Evolutionary conservation across 495 filamentous ascomycete genomes (phyloP).

Genomic region (Platismatia glauca): DNA sequence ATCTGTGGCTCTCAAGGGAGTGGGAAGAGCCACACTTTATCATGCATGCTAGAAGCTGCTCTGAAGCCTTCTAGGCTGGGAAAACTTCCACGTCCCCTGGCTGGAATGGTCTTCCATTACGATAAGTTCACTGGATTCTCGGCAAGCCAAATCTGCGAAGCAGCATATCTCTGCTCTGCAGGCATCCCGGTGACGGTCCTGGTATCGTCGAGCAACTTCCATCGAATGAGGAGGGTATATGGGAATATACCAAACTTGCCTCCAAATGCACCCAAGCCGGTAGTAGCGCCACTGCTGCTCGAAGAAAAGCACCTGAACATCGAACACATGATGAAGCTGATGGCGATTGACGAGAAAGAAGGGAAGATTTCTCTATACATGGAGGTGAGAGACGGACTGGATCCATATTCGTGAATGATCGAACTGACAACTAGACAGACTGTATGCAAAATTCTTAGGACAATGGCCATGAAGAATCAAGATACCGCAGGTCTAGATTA

Average conservation of each 20-base stretch:
- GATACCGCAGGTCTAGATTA: slow-evolving; percentile 42
- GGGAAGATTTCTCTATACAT: slow-evolving; percentile 52
- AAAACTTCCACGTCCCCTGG: slow-evolving; percentile 41
- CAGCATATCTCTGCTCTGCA: slow-evolving; percentile 51
- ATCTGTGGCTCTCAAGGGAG: slow-evolving; percentile 71
- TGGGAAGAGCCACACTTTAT: slow-evolving; percentile 66
- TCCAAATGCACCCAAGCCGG: slow-evolving; percentile 21
- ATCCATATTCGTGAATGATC: neutral
- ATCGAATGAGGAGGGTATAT: slow-evolving; percentile 35
- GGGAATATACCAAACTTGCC: slow-evolving; percentile 26
- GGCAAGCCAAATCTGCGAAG: slow-evolving; percentile 55
- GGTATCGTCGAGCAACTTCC: slow-evolving; percentile 52
- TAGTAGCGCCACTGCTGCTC: slow-evolving; percentile 47
- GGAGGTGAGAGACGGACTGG: slow-evolving; percentile 28
- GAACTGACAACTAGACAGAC: slow-evolving; percentile 23
- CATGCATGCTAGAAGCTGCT: slow-evolving; percentile 61
- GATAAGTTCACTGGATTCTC: slow-evolving; percentile 49
- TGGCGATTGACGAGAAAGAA: slow-evolving; percentile 48
- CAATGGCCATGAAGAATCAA: slow-evolving; percentile 42
- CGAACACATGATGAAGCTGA: slow-evolving; percentile 55
- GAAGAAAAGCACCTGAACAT: slow-evolving; percentile 52
- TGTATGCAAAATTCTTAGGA: slow-evolving; percentile 43
- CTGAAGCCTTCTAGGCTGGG: slow-evolving; percentile 38
- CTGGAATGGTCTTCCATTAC: slow-evolving; percentile 62
- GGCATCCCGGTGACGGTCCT: slow-evolving; percentile 52